A percentile compares a stretch with the other conserved stretches of the same genome.
These are phyloP conservation scores for Fomitopsis palustris DNA, from an alignment of 1,284 basidiomycete genomes.

Conservation along the genomic window DNA sequence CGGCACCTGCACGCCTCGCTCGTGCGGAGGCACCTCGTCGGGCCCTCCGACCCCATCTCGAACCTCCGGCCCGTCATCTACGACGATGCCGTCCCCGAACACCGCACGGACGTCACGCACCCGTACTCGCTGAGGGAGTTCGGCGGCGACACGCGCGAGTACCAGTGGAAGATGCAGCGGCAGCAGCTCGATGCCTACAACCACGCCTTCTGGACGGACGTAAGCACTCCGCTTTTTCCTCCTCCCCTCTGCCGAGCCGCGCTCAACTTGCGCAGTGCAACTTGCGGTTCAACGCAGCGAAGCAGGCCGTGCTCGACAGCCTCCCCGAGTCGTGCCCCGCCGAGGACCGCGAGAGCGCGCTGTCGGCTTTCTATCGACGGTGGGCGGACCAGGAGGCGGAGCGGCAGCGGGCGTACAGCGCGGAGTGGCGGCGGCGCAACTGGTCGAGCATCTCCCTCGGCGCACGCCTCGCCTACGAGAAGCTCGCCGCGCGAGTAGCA, in stretches of 20 bases:
- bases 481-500: conserved; percentile 26
- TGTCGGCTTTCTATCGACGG: conserved; percentile 66
- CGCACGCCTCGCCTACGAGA: conserved; percentile 47
- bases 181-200: conserved; percentile 70
- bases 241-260: neutral
- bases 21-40: conserved; percentile 47
- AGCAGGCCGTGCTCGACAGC: conserved; percentile 50
- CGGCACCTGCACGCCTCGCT: conserved; percentile 42
- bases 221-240: conserved; percentile 35
- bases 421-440: conserved; percentile 62
- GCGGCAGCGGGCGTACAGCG: conserved; percentile 54
- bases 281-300: conserved; percentile 64
- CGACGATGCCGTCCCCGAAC: conserved; percentile 44
- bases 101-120: conserved; percentile 35
- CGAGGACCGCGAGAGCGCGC: conserved; percentile 56
- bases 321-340: conserved; percentile 47
- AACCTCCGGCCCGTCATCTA: conserved; percentile 75
- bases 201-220: conserved; percentile 74
- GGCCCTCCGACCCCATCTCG: conserved; percentile 72
- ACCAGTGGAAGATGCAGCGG: conserved; percentile 66
- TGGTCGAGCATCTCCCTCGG: conserved; percentile 50
- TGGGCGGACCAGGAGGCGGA: conserved; percentile 68
- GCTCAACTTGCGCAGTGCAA: conserved; percentile 53
- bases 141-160: conserved; percentile 43
- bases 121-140: conserved; percentile 77